Evolutionary conservation across 208 protist species (phyloP).

Genomic region (Naegleria lovaniensis): DNA sequence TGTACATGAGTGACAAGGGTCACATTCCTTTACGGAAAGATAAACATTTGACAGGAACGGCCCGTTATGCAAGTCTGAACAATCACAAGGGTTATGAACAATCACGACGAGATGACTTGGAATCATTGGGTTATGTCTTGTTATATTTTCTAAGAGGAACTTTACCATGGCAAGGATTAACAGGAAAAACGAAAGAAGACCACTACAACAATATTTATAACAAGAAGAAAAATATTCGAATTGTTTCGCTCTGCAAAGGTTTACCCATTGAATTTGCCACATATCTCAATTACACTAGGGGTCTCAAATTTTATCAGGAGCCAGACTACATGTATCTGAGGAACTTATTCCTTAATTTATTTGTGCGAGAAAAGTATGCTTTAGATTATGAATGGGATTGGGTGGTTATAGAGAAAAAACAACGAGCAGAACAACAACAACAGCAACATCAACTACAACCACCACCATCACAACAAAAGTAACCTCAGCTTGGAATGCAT

Average conservation of each 20-base stretch:
- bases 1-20: not conserved
- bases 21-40: constrained; percentile 34
- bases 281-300: not conserved
- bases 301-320: not conserved
- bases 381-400: constrained; percentile 13
- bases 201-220: constrained; percentile 98
- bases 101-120: constrained; percentile 91
- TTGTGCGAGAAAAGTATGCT: not conserved
- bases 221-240: constrained; percentile 88
- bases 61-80: constrained; percentile 45
- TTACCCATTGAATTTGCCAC: constrained; percentile 6
- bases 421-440: not conserved
- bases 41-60: constrained; percentile 27
- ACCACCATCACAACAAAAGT: no score
- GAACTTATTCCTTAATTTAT: constrained; percentile 1
- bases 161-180: constrained; percentile 96
- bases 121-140: constrained; percentile 95
- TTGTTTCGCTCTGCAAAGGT: constrained; percentile 88
- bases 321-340: constrained; percentile 16
- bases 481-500: no score
- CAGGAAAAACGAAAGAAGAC: constrained; percentile 90
- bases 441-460: no score
- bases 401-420: not conserved
- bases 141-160: constrained; percentile 97
- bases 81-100: constrained; percentile 57